A percentile compares a stretch with the other conserved stretches of the same genome.
phyloP scores from a whole-genome alignment of 805 yeast species.

The Saturnispora ahearnii region DNA sequence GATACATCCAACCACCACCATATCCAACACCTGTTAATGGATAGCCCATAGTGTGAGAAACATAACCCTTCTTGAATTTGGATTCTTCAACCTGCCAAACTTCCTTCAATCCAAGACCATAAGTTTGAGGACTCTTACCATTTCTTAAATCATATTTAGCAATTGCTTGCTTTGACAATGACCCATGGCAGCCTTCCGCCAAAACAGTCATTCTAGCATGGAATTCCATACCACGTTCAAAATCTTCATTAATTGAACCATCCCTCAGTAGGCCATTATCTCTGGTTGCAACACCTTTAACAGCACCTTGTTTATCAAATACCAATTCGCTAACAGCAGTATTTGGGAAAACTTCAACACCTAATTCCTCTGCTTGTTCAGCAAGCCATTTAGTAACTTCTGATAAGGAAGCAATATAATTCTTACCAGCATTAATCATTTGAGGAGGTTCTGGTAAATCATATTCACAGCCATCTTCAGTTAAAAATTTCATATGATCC shows the following conservation, averaged over 20 bases:
- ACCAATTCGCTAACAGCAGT: constrained; percentile 77
- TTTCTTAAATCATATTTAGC: constrained; percentile 59
- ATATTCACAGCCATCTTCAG: constrained; percentile 42
- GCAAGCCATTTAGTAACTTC: constrained; percentile 75
- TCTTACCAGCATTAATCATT: constrained; percentile 69
- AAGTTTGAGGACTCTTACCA: constrained; percentile 68
- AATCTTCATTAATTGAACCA: constrained; percentile 53
- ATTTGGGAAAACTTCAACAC: constrained; percentile 89
- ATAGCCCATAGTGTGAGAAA: constrained; percentile 82
- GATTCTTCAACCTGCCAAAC: constrained; percentile 91
- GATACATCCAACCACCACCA: constrained; percentile 97
- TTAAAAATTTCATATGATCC: constrained; percentile 66
- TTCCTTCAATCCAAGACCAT: constrained; percentile 93
- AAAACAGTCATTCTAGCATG: constrained; percentile 81
- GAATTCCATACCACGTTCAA: constrained; percentile 96
- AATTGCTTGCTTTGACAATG: constrained; percentile 71
- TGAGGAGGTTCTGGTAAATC: constrained; percentile 93
- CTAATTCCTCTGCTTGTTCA: constrained; percentile 85
- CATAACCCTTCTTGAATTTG: constrained; percentile 71
- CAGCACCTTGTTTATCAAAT: constrained; percentile 50
- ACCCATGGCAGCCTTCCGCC: constrained; percentile 99
- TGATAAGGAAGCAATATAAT: constrained; percentile 76
- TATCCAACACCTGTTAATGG: constrained; percentile 69
- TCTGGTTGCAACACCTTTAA: constrained; percentile 87
- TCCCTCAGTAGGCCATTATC: constrained; percentile 77